Conservation (phyloP, 345 rosid species). For the Eucalyptus shirleyi region DNA sequence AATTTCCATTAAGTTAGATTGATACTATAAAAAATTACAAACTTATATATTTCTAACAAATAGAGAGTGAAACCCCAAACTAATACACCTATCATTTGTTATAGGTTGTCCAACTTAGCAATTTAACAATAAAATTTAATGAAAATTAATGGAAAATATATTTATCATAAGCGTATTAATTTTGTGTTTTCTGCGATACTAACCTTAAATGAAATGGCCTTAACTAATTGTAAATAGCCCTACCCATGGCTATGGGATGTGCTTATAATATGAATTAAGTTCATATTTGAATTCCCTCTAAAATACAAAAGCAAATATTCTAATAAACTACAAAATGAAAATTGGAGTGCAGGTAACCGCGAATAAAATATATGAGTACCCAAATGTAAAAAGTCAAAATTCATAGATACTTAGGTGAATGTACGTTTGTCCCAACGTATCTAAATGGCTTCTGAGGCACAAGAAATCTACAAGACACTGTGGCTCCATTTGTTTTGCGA, state of each 20-base stretch:
- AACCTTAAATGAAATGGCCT: background rate
- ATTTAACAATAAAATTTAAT: no score
- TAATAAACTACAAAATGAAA: background rate
- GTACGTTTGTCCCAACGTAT: accelerated
- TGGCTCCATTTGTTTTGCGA: no score
- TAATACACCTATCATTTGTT: accelerated
- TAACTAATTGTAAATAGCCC: background rate
- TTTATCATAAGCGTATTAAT: no score
- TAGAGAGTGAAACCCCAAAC: accelerated
- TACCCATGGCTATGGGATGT: background rate
- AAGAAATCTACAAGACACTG: accelerated
- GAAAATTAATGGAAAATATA: accelerated
- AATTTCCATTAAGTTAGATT: no score
- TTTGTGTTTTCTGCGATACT: accelerated
- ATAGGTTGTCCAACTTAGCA: accelerated
- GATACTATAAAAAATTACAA: no score
- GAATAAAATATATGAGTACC: accelerated
- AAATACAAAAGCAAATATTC: background rate
- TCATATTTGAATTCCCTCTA: background rate
- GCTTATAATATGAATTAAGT: background rate
- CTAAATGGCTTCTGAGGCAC: no score
- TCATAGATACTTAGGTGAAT: background rate
- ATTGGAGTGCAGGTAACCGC: background rate
- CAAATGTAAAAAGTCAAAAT: background rate
- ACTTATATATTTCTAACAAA: accelerated